Evolutionary conservation across 257 asterid genomes (phyloP).

Genomic region (Ilex aquifolium): DNA sequence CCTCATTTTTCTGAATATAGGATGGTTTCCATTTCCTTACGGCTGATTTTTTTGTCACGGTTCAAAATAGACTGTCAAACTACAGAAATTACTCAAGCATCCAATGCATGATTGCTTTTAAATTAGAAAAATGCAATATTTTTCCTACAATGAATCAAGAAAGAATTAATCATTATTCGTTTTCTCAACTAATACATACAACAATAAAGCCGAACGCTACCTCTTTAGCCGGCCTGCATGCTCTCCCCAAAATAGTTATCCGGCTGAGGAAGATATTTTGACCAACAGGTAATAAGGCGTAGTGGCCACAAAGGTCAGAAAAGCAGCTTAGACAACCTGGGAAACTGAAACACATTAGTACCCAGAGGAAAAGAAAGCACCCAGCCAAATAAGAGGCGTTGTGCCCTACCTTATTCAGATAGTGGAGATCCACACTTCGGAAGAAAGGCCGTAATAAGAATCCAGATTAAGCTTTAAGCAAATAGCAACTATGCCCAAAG

Average conservation of each 20-base stretch:
- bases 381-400: too few relatives aligned
- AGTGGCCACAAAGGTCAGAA: too few relatives aligned
- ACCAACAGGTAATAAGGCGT: too few relatives aligned
- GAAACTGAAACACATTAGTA: too few relatives aligned
- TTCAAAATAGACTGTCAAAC: neutral
- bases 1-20: too few relatives aligned
- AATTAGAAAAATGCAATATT: neutral
- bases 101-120: neutral
- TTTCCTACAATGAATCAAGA: neutral
- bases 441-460: conserved; percentile 5
- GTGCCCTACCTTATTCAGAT: neutral
- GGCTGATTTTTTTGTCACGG: neutral
- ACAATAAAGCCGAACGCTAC: neutral
- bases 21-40: too few relatives aligned
- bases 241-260: neutral
- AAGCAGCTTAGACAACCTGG: too few relatives aligned
- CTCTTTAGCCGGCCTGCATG: neutral
- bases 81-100: neutral
- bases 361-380: too few relatives aligned
- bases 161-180: neutral
- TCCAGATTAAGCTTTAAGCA: neutral
- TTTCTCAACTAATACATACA: neutral
- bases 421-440: neutral
- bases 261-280: neutral
- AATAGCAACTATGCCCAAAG: conserved; percentile 49